Base-by-base conservation (phyloP, 257 asterid genomes). In the Solanum megistacrolobum region DNA sequence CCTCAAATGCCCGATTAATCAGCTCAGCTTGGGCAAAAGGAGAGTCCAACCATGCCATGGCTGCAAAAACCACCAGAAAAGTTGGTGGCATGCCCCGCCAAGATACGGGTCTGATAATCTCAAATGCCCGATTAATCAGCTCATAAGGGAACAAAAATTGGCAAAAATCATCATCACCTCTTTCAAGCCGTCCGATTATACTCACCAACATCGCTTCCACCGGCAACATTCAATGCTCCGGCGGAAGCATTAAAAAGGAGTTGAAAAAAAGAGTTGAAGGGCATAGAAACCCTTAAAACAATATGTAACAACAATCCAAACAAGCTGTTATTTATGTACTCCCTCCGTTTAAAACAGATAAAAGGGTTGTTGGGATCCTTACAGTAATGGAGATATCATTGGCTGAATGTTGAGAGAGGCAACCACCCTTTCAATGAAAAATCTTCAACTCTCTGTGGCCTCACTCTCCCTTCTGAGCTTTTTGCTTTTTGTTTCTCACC, bases 331-430 rank as follows among this genome's bases (percentile, higher is more conserved):
- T 1, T 72, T 16, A 16, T 16, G 34, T 72, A 72, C 25, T 72
- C 79, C 79, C 79, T 31, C 25, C 7, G 7, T 68, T 72, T 32
- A 72, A 34, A 16, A 84, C 10, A 0, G 72, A 65, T 20, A 14
- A 38, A 81, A 84, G 90, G 87, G 91, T 55, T 75, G 90, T 87
- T 89, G 81, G 58, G 87, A 43, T 39, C 62, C 76, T 29, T 16
- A 69, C 21, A 69, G 12, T 32, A 13, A 46, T n/a, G 11, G 25
- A 21, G 87, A 88, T 85, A 86, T 81, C 89, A 82, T 83, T 8
- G 93, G 93, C 91, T 38, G 58, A 34, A 48, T n/a, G 62, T 90
- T 89, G 91, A 92, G 89, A 92, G 92, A 88, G 93, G 94, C 93
- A 94, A 94, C 93, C 92, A 86, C 95, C 94, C 93, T 88, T 87